Evolutionary conservation across 805 yeast genomes (phyloP).

Genomic region (Candida morakotiae): DNA sequence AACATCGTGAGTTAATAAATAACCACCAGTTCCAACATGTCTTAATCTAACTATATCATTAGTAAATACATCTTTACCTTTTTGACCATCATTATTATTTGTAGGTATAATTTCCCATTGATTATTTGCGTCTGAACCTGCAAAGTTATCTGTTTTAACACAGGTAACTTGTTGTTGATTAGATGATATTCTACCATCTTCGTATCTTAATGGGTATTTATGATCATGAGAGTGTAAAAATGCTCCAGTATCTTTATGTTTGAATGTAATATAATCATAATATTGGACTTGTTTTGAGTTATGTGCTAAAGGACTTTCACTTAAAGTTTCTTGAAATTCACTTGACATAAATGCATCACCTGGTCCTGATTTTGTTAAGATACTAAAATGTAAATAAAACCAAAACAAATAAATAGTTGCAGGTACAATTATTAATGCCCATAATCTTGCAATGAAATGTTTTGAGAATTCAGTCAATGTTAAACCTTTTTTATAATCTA

Average conservation of each 20-base stretch:
- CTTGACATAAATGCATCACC: slow-evolving; percentile 96
- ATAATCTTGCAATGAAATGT: slow-evolving; percentile 74
- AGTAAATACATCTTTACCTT: slow-evolving; percentile 52
- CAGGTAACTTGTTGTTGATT: slow-evolving; percentile 94
- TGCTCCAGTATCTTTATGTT: slow-evolving; percentile 76
- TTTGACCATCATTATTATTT: slow-evolving; percentile 24
- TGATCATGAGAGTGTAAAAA: slow-evolving; percentile 78
- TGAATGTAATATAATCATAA: slow-evolving; percentile 70
- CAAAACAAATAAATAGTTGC: slow-evolving; percentile 77
- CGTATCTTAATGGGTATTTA: slow-evolving; percentile 85
- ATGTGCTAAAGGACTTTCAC: slow-evolving; percentile 73
- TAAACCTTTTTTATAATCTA: slow-evolving; percentile 69
- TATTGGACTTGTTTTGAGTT: slow-evolving; percentile 70
- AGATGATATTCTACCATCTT: slow-evolving; percentile 93
- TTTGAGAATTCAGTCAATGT: slow-evolving; percentile 50
- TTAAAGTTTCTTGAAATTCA: slow-evolving; percentile 88
- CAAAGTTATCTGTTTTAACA: slow-evolving; percentile 38
- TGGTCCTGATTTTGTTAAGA: slow-evolving; percentile 84
- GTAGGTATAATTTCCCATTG: slow-evolving; percentile 84
- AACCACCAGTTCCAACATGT: slow-evolving; percentile 79
- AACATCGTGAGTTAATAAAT: slow-evolving; percentile 85
- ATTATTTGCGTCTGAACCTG: slow-evolving; percentile 54
- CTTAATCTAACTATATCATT: slow-evolving; percentile 75
- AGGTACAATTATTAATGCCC: slow-evolving; percentile 73
- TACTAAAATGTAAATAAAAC: slow-evolving; percentile 87